phyloP scores from a whole-genome alignment of 768 basidiomycete genomes.

The Trametes punicea region DNA sequence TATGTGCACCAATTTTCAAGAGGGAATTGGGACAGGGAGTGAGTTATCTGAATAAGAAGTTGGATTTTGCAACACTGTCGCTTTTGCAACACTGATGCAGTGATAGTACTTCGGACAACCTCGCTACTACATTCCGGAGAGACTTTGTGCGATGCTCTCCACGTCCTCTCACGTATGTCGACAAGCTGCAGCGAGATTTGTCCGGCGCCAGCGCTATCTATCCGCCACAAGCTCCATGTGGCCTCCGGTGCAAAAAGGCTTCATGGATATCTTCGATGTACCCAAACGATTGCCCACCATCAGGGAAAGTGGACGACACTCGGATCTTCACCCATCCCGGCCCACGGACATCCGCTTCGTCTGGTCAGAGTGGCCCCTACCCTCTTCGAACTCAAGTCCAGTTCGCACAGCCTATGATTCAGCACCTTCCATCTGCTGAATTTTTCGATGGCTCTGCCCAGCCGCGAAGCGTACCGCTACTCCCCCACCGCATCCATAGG shows the following conservation, averaged over 20 bases:
- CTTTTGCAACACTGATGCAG: too few species aligned
- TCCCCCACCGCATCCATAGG: background rate
- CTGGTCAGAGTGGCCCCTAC: background rate
- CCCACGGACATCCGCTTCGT: background rate
- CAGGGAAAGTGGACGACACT: slow-evolving; percentile 30
- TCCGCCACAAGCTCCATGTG: background rate
- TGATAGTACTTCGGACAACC: too few species aligned
- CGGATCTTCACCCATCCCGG: too few species aligned
- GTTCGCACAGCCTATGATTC: slow-evolving; percentile 14
- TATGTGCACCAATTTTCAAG: too few species aligned
- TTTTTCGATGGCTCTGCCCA: slow-evolving; percentile 50
- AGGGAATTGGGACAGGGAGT: too few species aligned
- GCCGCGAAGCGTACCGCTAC: slow-evolving; percentile 22
- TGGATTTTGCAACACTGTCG: too few species aligned
- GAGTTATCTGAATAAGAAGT: too few species aligned
- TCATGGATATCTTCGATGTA: slow-evolving; percentile 53
- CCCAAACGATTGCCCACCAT: slow-evolving; percentile 38
- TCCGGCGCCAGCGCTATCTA: too few species aligned
- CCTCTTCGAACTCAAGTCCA: slow-evolving; percentile 5
- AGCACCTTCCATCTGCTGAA: slow-evolving; percentile 41
- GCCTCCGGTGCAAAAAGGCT: background rate
- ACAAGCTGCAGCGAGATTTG: too few species aligned
- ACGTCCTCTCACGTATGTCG: too few species aligned
- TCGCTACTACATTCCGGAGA: too few species aligned
- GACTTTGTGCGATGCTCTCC: too few species aligned